A percentile compares a stretch with the other conserved stretches of the same genome.
Evolutionary conservation across 768 basidiomycete species (phyloP).

Genomic region (Boletellus ananiceps): DNA sequence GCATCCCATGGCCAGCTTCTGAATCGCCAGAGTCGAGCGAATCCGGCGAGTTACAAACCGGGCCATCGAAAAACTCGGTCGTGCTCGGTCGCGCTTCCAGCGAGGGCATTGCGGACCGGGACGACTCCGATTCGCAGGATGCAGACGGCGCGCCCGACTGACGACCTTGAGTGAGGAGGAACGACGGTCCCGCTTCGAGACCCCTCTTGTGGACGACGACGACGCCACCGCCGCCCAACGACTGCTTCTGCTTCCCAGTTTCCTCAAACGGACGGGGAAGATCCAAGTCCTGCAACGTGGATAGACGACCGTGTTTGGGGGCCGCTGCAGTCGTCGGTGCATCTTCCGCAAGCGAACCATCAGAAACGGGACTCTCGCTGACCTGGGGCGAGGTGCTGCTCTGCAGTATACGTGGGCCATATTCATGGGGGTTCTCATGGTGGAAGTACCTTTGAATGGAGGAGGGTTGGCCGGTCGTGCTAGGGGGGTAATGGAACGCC

Average conservation of each 20-base stretch:
- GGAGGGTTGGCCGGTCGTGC: background rate
- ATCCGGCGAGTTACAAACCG: slow-evolving; percentile 24
- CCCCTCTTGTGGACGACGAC: slow-evolving; percentile 16
- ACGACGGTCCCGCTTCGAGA: slow-evolving; percentile 10
- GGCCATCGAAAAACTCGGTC: slow-evolving; percentile 5
- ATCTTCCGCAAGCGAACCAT: slow-evolving; percentile 15
- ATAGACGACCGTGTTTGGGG: slow-evolving; percentile 5
- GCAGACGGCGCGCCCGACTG: background rate
- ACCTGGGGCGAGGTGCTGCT: background rate
- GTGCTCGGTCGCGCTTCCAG: background rate
- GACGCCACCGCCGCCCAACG: background rate
- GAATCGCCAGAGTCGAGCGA: slow-evolving; percentile 3
- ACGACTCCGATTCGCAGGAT: background rate
- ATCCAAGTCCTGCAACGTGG: slow-evolving; percentile 11
- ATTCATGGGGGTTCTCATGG: background rate
- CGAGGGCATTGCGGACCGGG: background rate
- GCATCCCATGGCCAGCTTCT: background rate
- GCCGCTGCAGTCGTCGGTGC: slow-evolving; percentile 10
- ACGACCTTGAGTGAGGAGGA: background rate
- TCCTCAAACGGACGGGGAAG: slow-evolving; percentile 22
- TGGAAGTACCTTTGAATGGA: slow-evolving; percentile 2
- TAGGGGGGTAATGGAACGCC: background rate
- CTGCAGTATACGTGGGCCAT: slow-evolving; percentile 1
- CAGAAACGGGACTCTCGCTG: slow-evolving; percentile 8
- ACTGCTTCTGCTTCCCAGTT: background rate